A percentile compares a stretch with the other conserved stretches of the same genome.
Evolutionary conservation across 139 green algal species (phyloP).

Genomic region (Chlamydomonas schloesseri): DNA sequence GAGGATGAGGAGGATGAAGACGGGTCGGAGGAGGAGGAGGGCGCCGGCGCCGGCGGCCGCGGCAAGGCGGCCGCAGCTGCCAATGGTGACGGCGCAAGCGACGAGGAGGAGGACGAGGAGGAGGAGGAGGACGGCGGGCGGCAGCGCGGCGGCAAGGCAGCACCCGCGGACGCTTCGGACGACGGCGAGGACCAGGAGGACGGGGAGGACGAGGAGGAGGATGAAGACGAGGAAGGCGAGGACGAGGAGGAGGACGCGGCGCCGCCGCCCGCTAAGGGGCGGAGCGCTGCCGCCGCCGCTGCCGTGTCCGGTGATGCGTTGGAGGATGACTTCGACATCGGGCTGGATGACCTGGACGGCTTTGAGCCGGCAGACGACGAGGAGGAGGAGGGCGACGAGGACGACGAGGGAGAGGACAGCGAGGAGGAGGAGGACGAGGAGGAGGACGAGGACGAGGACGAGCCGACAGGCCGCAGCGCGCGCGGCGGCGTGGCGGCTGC

Average conservation of each 20-base stretch:
- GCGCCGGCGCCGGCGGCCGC: not conserved
- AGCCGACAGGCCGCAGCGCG: too few relatives aligned
- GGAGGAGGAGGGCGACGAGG: slow-evolving; percentile 4
- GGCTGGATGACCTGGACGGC: too few relatives aligned
- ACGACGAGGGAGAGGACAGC: slow-evolving; percentile 35
- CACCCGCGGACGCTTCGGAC: not conserved
- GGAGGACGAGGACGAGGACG: slow-evolving; percentile 37
- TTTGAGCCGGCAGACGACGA: slow-evolving; percentile 8
- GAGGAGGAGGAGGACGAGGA: slow-evolving; percentile 32
- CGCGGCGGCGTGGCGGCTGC: not conserved
- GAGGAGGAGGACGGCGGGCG: not conserved
- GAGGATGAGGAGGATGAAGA: slow-evolving; percentile 24
- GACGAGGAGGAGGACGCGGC: not conserved
- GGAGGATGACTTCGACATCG: slow-evolving; percentile 37
- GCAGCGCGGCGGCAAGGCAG: not conserved
- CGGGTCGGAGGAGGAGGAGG: slow-evolving; percentile 18
- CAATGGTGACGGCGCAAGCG: not conserved
- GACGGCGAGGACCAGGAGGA: not conserved
- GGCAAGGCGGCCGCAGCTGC: too few relatives aligned
- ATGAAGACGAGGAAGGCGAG: not conserved
- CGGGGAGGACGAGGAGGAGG: not conserved
- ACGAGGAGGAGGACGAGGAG: not conserved
- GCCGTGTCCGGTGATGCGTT: slow-evolving; percentile 3
- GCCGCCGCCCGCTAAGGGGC: not conserved
- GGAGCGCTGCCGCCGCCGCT: not conserved